Evolutionary conservation across 202 grass and related monocot species (phyloP).

Genomic region (Schoenoplectus tabernaemontani): DNA sequence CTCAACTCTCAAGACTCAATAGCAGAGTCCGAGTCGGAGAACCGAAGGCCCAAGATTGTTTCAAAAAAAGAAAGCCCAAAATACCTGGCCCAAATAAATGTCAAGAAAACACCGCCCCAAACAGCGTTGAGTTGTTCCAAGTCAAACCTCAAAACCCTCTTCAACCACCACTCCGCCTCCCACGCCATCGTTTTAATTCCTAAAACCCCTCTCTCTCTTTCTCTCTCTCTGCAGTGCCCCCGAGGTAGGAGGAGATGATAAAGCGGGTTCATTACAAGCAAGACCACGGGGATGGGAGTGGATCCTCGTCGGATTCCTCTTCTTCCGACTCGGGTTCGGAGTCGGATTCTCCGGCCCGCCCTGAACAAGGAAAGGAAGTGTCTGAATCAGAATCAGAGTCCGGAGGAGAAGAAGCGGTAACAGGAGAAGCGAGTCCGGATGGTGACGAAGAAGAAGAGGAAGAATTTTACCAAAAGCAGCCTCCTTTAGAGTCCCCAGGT

Average conservation of each 20-base stretch:
- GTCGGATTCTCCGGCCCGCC: conserved; percentile 12
- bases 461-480: conserved; percentile 26
- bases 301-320: conserved; percentile 31
- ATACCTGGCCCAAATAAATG: not conserved
- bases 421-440: conserved; percentile 7
- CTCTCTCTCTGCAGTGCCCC: not conserved
- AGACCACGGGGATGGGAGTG: conserved; percentile 42
- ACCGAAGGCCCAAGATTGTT: no score
- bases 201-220: not conserved
- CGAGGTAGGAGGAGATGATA: conserved; percentile 39
- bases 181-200: not conserved
- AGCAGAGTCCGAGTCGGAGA: no score
- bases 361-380: not conserved
- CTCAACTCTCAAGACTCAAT: no score
- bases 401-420: not conserved
- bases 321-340: conserved; percentile 27
- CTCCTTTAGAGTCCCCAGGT: not conserved
- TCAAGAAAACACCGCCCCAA: not conserved
- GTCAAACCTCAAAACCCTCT: conserved; percentile 11
- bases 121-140: not conserved
- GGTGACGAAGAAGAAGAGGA: conserved; percentile 31
- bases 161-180: not conserved
- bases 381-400: conserved; percentile 10
- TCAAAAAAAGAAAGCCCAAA: no score
- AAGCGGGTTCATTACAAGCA: conserved; percentile 71